Base-by-base conservation (phyloP, 352 stramenopile genomes). In the Globisporangium heterothallicum region DNA sequence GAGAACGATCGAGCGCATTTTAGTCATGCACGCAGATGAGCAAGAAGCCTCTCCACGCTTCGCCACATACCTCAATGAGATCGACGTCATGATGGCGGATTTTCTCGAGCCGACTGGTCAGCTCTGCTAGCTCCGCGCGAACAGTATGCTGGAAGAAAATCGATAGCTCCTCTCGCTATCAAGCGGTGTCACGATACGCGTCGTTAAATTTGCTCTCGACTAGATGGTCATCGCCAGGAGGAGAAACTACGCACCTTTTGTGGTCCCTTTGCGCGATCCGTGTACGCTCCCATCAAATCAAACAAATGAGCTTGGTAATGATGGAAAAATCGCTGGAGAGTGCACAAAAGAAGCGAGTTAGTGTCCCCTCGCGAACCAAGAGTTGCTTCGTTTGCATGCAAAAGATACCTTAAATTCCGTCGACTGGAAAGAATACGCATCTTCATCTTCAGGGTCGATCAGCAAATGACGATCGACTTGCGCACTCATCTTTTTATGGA, bases 281-380 rank as follows among this genome's bases (percentile, higher is more conserved):
- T 85, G 59, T 86, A 92, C 42, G 77, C 59, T 10, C 70, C 68
- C 62, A 92, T 87, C 24, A 92, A 42, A 25, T 89, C 72, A 44
- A 82, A 78, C 30, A 92, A 42, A 51, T 78, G 69, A 6, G 62
- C 58, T 63, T 92, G 81, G 38, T 88, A 92, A 40, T 82, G 63
- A 42, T 80, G 68, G 49, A 84, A 89, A 51, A 92, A 92, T 21
- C 74, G 67, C 81, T 92, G 35, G 9, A 32, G 6, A 19, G 21
- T 9, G 22, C 21, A 29, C 18, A 44, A 35, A 21, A 48, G 57
- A n/a, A n/a, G n/a, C n/a, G n/a, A n/a, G n/a, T n/a, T n/a, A n/a
- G n/a, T n/a, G n/a, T n/a, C n/a, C n/a, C n/a, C n/a, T n/a, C n/a
- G 12, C 21, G 4, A 13, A 13, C 12, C 16, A 30, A 24, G 1